These are phyloP conservation scores for Angomonas deanei DNA, from an alignment of 208 protist species.

Conservation along the genomic window DNA sequence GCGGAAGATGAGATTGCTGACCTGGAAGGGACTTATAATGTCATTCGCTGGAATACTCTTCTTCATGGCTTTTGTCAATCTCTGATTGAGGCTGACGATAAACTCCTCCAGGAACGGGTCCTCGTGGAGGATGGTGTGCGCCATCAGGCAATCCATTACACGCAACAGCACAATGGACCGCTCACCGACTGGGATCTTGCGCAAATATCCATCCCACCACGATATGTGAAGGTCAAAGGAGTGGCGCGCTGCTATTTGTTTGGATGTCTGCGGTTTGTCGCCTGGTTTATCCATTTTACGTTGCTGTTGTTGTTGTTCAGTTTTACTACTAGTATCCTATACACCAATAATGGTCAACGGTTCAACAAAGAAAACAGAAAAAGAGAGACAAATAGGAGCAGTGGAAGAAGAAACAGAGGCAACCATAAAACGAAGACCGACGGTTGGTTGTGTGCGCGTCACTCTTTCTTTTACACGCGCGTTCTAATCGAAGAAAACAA, in stretches of 20 bases:
- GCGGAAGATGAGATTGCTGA: slow-evolving; percentile 48
- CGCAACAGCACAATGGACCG: slow-evolving; percentile 33
- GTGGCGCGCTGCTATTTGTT: neutral
- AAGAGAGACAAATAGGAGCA: no score
- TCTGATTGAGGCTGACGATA: slow-evolving; percentile 10
- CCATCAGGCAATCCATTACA: slow-evolving; percentile 66
- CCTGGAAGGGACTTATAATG: slow-evolving; percentile 34
- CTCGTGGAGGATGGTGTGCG: slow-evolving; percentile 60
- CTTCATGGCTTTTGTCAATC: neutral
- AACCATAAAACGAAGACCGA: no score
- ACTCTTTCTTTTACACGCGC: no score
- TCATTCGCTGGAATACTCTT: slow-evolving; percentile 7
- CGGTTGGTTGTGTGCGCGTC: no score
- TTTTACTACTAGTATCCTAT: no score
- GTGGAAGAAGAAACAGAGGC: no score
- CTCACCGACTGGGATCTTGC: slow-evolving; percentile 28
- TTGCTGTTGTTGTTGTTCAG: no score
- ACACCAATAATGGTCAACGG: neutral
- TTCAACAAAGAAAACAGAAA: no score
- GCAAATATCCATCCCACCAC: slow-evolving; percentile 65
- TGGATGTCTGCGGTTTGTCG: no score
- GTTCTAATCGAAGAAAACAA: no score
- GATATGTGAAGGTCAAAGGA: neutral
- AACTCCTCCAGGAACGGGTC: slow-evolving; percentile 66
- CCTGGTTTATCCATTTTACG: neutral